phyloP scores from a whole-genome alignment of 371 early-diverging fungal genomes.

The Apophysomyces variabilis region DNA sequence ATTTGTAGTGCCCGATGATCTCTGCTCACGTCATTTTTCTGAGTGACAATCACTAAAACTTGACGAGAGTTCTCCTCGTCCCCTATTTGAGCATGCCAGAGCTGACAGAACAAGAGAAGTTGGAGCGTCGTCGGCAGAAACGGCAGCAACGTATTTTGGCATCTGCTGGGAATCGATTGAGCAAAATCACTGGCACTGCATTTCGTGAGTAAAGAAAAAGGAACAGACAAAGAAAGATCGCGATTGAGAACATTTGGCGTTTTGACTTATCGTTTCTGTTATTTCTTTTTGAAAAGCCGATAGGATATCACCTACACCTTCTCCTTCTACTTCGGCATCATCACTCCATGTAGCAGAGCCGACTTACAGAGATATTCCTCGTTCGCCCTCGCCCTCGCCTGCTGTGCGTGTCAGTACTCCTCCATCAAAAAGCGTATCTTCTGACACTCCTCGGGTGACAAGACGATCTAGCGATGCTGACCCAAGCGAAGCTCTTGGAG shows the following conservation, averaged over 20 bases:
- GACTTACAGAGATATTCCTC: constrained; percentile 15
- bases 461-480: constrained; percentile 34
- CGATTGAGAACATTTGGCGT: neutral
- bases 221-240: neutral
- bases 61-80: neutral
- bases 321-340: constrained; percentile 36
- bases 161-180: constrained; percentile 59
- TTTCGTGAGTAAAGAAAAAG: constrained; percentile 33
- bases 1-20: too few species aligned
- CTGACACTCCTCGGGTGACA: constrained; percentile 6
- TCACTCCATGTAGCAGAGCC: constrained; percentile 21
- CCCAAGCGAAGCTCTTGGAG: constrained; percentile 50
- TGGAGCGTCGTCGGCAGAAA: constrained; percentile 60
- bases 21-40: too few species aligned
- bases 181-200: constrained; percentile 61
- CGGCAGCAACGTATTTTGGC: constrained; percentile 65
- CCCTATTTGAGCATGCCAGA: constrained; percentile 25
- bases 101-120: constrained; percentile 57
- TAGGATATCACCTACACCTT: constrained; percentile 40
- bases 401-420: constrained; percentile 15
- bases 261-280: neutral
- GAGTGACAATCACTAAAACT: too few species aligned
- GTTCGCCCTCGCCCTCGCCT: constrained; percentile 27
- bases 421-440: constrained; percentile 5
- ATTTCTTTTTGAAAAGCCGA: constrained; percentile 15